Evolutionary conservation across 225 moss, liverwort and hornwort genomes (phyloP), one percentile per base, ranked within the genome.

Genomic region (Polytrichum commune): DNA sequence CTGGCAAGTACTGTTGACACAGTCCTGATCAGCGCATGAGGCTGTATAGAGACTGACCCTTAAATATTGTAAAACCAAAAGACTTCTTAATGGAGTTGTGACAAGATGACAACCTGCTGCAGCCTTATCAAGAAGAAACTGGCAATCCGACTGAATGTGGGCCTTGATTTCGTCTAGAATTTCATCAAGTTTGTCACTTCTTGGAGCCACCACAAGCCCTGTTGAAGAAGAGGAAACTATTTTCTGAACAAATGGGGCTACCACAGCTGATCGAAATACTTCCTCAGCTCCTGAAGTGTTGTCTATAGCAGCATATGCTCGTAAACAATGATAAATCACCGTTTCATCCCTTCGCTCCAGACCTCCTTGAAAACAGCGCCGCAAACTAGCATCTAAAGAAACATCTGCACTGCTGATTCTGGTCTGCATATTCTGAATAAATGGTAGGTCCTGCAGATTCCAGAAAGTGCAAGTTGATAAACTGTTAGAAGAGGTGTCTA

Each of bases 281-380:
- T 90, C 95, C 80, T 95, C 90, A 46, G 95, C 92, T 54, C 92
- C 92, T 79, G 86, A 69, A 69, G 84, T 92, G 60, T 92, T 92
- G 55, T 95, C 95, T 72, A 92, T 90, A 53, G 95, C 89, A 80
- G 92, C 87, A 79, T 95, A 92, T 57, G 95, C 92, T 63, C 92
- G 89, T 67, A 95, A 89, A 73, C 92, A 95, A 70, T 95, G 92
- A 67, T 90, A 80, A 65, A 95, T 90, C 46, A 95, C 92, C 54
- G 69, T 78, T 60, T 87, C 87, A 83, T 95, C 90, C 75, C 84
- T 79, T 60, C 92, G 87, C 72, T 95, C 90, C 73, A 95, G 78
- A 55, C 92, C 92, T 75, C 90, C 90, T 78, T 89, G 85, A 84
- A 95, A 95, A 71, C 87, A 89, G 75, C 89, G 84, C 69, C 84